A percentile compares a stretch with the other conserved stretches of the same genome.
phyloP scores from a whole-genome alignment of 176 grass and related monocot species.

The Oryza rufipogon region DNA sequence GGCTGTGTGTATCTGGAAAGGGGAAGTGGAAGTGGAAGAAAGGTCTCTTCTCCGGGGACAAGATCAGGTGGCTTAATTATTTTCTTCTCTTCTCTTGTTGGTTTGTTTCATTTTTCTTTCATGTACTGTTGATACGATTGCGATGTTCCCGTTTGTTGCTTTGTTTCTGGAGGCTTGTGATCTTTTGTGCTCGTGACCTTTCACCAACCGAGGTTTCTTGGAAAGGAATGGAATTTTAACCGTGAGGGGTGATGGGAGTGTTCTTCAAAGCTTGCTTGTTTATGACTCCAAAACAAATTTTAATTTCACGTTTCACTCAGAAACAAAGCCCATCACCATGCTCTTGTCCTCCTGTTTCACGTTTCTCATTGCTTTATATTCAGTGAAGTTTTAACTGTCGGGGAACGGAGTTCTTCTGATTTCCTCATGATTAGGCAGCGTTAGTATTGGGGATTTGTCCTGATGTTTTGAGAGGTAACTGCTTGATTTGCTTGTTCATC shows the following conservation, averaged over 20 bases:
- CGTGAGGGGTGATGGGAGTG: constrained; percentile 1
- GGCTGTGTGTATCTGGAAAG: neutral
- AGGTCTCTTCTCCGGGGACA: constrained; percentile 27
- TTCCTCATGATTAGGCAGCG: neutral
- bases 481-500: neutral
- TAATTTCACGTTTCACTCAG: neutral
- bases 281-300: neutral
- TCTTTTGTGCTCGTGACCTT: constrained; percentile 37
- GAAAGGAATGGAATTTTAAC: constrained; percentile 26
- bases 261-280: constrained; percentile 5
- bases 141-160: constrained; percentile 24
- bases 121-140: constrained; percentile 38
- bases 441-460: neutral
- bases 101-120: constrained; percentile 3
- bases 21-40: constrained; percentile 5
- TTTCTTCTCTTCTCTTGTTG: constrained; percentile 15
- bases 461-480: neutral
- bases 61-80: constrained; percentile 38
- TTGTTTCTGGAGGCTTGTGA: constrained; percentile 34
- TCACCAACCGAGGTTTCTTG: constrained; percentile 25
- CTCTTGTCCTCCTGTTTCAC: constrained; percentile 13
- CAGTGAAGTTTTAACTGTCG: neutral
- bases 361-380: neutral
- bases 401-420: neutral
- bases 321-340: neutral